Evolutionary conservation across 768 basidiomycete species (phyloP).

Genomic region (Krasilnikovozyma curviuscula): DNA sequence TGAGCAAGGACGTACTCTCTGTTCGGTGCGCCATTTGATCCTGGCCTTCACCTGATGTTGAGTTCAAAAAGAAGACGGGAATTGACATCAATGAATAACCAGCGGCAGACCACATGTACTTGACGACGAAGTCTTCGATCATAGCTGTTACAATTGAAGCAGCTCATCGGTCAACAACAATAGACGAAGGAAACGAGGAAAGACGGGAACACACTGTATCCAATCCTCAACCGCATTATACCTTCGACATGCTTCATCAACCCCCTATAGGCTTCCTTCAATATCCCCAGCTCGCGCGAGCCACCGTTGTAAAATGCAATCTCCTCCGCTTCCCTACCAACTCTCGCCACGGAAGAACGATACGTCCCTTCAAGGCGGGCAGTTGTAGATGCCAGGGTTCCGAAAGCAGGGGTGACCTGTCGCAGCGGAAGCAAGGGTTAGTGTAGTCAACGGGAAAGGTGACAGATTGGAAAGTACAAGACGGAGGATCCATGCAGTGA

Average conservation of each 20-base stretch:
- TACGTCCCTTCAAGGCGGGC: slow-evolving; percentile 84
- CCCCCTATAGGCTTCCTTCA: slow-evolving; percentile 53
- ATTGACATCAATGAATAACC: slow-evolving; percentile 84
- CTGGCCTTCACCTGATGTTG: not conserved
- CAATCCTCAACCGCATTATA: slow-evolving; percentile 45
- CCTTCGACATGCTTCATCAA: slow-evolving; percentile 77
- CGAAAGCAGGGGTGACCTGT: slow-evolving; percentile 74
- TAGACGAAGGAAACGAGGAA: not conserved
- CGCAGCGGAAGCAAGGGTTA: not conserved
- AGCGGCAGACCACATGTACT: slow-evolving; percentile 83
- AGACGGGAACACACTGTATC: slow-evolving; percentile 25
- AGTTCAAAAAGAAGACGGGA: slow-evolving; percentile 43
- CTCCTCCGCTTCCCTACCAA: slow-evolving; percentile 80
- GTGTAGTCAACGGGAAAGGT: not conserved
- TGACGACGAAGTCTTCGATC: slow-evolving; percentile 30
- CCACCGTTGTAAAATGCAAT: slow-evolving; percentile 95
- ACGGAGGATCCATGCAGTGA: slow-evolving; percentile 62
- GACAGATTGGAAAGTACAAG: slow-evolving; percentile 29
- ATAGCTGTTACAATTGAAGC: too few relatives aligned
- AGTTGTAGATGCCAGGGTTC: slow-evolving; percentile 67
- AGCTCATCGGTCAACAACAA: too few relatives aligned
- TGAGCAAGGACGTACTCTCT: not conserved
- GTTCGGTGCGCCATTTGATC: slow-evolving; percentile 7
- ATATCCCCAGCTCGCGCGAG: slow-evolving; percentile 55
- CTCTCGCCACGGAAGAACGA: slow-evolving; percentile 60